Evolutionary conservation across 257 asterid genomes (phyloP), one percentile per base, ranked within the genome.

Genomic region (Cordia subcordata): DNA sequence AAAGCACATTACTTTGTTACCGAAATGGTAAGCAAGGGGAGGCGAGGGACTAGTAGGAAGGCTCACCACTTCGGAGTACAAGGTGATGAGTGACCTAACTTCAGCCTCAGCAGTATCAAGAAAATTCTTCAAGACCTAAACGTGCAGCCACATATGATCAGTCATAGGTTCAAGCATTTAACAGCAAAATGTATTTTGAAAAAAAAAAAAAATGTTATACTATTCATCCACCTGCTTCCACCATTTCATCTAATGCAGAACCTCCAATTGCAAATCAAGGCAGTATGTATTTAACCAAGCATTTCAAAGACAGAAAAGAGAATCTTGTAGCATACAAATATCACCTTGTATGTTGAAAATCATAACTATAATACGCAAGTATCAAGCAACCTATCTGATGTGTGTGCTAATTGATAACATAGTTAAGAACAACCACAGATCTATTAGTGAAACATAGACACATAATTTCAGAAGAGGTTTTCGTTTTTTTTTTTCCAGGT

Each of bases 1-100:
- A 4, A 20, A 52, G 50, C 35, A 37, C 23, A 58, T 53, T 60
- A 61, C 27, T 11, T 58, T 8, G 19, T 51, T 45, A 18, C 49
- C 9, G 39, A 65, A 66, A 62, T 33, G 20, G 20, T 38, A 55
- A 49, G 42, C 44, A 35, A 64, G 27, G 20, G 4, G 21, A 47
- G 21, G 54, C 17, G 1, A 49, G 20, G 11, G 20, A 18, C 54
- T 15, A 53, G 5, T 35, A 56, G 12, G 55, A 57, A 47, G 66
- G 64, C 96, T 82, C 75, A 92, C 96, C 93, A 84, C 98, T 88
- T 92, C 98, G 8, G 90, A 70, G 84, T 92, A 88, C 62, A 92
- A 83, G 58, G 87, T 74, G 75, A 81, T 84, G 64, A 92, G 96
- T 18, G 85, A 88, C 83, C 96, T 88, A 71, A 88, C 98, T 76